phyloP scores from a whole-genome alignment of 768 basidiomycete species.

The Hericium erinaceus region DNA sequence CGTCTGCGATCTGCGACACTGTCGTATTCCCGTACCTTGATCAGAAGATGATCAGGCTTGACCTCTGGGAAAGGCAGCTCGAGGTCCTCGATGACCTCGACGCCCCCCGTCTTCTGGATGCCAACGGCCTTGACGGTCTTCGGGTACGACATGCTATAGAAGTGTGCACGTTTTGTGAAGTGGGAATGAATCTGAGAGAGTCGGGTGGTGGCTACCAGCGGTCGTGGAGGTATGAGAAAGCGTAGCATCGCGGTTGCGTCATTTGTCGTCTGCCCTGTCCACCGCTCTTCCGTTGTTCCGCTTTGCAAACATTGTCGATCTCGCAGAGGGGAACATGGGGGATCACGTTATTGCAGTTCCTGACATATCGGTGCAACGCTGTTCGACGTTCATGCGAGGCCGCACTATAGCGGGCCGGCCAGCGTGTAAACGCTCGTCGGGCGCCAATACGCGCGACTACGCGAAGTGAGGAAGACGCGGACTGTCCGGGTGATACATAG shows the following conservation, averaged over 20 bases:
- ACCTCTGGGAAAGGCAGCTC: constrained; percentile 59
- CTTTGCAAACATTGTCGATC: too few relatives aligned
- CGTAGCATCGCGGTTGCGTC: background rate
- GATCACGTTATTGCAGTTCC: too few relatives aligned
- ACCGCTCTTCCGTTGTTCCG: too few relatives aligned
- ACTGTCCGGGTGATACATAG: too few relatives aligned
- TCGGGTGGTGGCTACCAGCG: background rate
- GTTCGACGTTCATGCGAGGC: too few relatives aligned
- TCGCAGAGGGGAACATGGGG: too few relatives aligned
- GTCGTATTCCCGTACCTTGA: constrained; percentile 26
- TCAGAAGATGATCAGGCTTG: constrained; percentile 47
- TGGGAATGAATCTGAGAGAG: background rate
- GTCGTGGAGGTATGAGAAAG: background rate
- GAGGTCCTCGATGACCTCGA: constrained; percentile 68
- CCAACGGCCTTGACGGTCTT: constrained; percentile 60
- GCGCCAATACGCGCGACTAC: too few relatives aligned
- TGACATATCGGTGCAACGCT: too few relatives aligned
- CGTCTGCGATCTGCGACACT: background rate
- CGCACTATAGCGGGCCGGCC: too few relatives aligned
- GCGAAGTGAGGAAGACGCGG: too few relatives aligned
- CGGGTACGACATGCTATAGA: constrained; percentile 41
- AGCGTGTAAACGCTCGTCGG: too few relatives aligned
- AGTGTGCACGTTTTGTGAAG: background rate
- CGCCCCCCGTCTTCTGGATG: constrained; percentile 63
- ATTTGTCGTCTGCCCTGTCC: background rate